Evolutionary conservation across 805 yeast species (phyloP), one percentile per base, ranked within the genome.

Genomic region (Diddensiella santjacobensis): DNA sequence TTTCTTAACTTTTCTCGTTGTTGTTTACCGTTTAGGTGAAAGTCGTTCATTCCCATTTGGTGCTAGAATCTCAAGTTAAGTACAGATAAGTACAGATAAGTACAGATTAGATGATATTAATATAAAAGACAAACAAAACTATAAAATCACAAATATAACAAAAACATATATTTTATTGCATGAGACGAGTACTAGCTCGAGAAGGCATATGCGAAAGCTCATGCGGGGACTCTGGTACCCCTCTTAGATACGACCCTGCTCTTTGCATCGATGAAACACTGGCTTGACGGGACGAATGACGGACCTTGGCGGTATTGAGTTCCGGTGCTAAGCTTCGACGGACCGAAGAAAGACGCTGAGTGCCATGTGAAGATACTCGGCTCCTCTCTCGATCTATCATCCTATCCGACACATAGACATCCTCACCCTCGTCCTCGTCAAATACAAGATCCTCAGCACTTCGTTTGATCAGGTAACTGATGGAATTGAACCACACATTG

Each of bases 401-500:
- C 3, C 35, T 22, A 43, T 53, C 54, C 15, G 50, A 49, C 2
- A 40, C 48, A 29, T 45, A 53, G 10, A 47, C 26, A 22, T 48
- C 53, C 3, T 51, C 53, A 3, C 43, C 55, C 3, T 36, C 53
- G 10, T 53, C 61, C 24, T 53, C 61, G 22, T 57, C 63, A 37
- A 58, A 53, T 3, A 23, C 30, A 35, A 58, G 22, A 22, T 53
- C 58, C n/a, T 58, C 60, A 0, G 56, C 52, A 6, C 58, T 52
- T 23, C 64, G 49, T 33, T 81, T 83, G 33, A 88, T 69, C 68
- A 90, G 67, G 61, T 84, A 90, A 46, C 84, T 75, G 52, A 91
- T 71, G 0, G 96, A 86, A 59, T 87, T 84, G 64, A 75, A 83
- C 99, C 99, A 91, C 35, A 88, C 81, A 60, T 87, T 87, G 64